Evolutionary conservation across 805 yeast species (phyloP).

Genomic region (Danielia reshetovae): DNA sequence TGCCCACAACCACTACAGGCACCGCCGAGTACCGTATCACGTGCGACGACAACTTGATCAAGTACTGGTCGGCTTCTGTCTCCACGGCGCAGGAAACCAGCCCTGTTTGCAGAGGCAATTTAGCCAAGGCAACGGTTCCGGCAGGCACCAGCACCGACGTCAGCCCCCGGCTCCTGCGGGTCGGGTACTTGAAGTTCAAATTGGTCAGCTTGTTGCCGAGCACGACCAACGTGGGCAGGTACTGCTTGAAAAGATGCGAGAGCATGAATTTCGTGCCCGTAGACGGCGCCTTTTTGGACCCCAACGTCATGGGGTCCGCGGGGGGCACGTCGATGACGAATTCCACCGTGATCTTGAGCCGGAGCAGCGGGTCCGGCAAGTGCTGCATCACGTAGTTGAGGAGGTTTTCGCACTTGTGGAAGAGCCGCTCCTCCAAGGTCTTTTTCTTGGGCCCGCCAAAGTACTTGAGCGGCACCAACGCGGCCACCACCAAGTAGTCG

Average conservation of each 20-base stretch:
- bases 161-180: slow-evolving; percentile 19
- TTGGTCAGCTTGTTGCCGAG: slow-evolving; percentile 38
- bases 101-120: slow-evolving; percentile 1
- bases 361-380: slow-evolving; percentile 17
- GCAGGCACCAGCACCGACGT: neutral
- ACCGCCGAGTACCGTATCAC: slow-evolving; percentile 35
- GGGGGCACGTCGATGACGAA: slow-evolving; percentile 25
- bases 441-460: slow-evolving; percentile 10
- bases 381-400: slow-evolving; percentile 17
- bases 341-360: slow-evolving; percentile 38
- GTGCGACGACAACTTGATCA: slow-evolving; percentile 36
- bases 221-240: slow-evolving; percentile 37
- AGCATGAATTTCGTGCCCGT: slow-evolving; percentile 35
- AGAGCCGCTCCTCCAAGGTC: slow-evolving; percentile 14
- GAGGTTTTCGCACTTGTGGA: slow-evolving; percentile 20
- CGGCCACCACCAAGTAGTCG: slow-evolving; percentile 35
- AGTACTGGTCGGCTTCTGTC: slow-evolving; percentile 20
- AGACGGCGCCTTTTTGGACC: slow-evolving; percentile 3
- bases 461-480: slow-evolving; percentile 27
- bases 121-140: neutral
- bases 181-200: slow-evolving; percentile 40
- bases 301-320: slow-evolving; percentile 7
- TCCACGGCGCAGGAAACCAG: slow-evolving; percentile 1
- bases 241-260: slow-evolving; percentile 34
- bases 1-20: slow-evolving; percentile 38